Evolutionary conservation across 345 rosid species (phyloP), one percentile per base, ranked within the genome.

Genomic region (Melaleuca alternifolia): DNA sequence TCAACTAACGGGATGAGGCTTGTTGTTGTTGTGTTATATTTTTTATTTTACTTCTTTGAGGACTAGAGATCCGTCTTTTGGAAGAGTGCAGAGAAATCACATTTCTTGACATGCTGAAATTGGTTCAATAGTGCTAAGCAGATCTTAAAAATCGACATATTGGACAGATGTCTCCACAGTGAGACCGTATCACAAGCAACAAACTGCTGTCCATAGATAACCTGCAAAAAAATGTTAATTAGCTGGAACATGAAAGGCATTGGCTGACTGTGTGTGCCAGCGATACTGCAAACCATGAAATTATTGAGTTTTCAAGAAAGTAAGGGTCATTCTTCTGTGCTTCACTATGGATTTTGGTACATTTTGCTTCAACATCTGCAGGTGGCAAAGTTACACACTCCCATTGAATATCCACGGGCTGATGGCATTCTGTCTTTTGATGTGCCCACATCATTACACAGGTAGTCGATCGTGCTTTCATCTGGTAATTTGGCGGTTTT

Each of bases 341-440:
- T 71, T 71, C 79, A 18, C 41, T 71, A 71, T 71, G 79, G 48
- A 37, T 33, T 62, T 33, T 33, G 3, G 16, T 65, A 33, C 79
- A 65, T 33, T 65, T 11, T 71, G 48, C 48, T 71, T 33, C 79
- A 71, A 71, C 79, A 71, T 71, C 37, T 71, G 89, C 95, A 97
- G 99, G 90, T 89, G 91, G 95, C 98, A 82, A 89, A 75, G 71
- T 84, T 89, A 87, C 95, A 93, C 90, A 89, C 91, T 26, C 96
- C 95, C 20, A 89, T 96, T 85, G 92, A 93, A 59, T 96, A 97
- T 91, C 94, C 97, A 28, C 94, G 95, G 87, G 98, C 99, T 82
- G 98, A 97, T 90, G 98, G 98, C 37, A 87, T 92, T 88, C 86
- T 97, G 79, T 95, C 99, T 33, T 96, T 97, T 88, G 99, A 97